Base-by-base conservation (phyloP, 768 basidiomycete species). In the Sutorius australiensis region DNA sequence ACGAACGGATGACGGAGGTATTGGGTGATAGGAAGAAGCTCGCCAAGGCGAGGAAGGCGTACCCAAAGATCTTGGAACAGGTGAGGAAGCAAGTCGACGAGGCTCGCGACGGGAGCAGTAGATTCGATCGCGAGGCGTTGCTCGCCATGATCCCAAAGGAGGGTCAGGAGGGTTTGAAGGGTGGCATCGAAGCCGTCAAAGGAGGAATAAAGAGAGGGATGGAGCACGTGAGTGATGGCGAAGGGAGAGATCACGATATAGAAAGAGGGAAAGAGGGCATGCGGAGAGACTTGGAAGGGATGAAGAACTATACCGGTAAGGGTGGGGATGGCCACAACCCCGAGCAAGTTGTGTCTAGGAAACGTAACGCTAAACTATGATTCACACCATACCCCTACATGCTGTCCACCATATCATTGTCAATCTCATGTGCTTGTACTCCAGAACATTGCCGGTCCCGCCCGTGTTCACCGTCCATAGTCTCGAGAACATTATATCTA, bases 331-430 rank as follows among this genome's bases (percentile, higher is more conserved):
- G 31, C 1, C 45, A 58, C 17, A 28, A 50, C 21, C 48, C 51
- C 12, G 53, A 66, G 36, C 50, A 57, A 33, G 21, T 48, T 14
- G n/a, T 40, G 2, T 16, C 7, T 5, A 54, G 12, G 48, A 68
- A 63, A 48, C 56, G 46, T 11, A 50, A 55, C 16, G 56, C 67
- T 7, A 68, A 68, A 41, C 44, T 68, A 9, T 68, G 52, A 68
- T 32, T 14, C 39, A 43, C 28, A 40, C 16, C 9, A 57, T 61
- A 61, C 48, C 55, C 46, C 7, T 34, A 21, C 33, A 41, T 21
- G n/a, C 13, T 31, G 9, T 30, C 36, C 36, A 46, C 19, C 5
- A 36, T 17, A 33, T 42, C 31, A 27, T 32, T 13, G 16, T 21
- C 28, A 5, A 38, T 44, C 31, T 49, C 31, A 17, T 42, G 3